These are phyloP conservation scores for Colletotrichum liaoningense DNA, from an alignment of 2,329 filamentous ascomycete species.

Conservation along the genomic window DNA sequence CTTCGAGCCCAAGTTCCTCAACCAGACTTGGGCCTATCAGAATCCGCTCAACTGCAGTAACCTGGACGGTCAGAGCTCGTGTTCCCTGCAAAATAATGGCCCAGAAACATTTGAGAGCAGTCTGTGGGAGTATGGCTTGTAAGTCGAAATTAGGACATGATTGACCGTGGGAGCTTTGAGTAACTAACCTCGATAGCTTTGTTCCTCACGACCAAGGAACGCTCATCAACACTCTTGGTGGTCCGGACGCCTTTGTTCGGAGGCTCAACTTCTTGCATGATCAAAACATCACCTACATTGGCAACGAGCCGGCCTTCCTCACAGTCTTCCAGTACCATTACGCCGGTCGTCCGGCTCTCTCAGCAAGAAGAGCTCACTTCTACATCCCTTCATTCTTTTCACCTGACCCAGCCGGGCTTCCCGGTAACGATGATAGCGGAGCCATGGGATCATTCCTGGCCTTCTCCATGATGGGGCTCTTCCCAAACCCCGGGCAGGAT, in stretches of 20 bases:
- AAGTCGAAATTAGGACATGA: constrained; percentile 39
- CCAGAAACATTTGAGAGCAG: constrained; percentile 80
- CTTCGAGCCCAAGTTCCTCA: constrained; percentile 75
- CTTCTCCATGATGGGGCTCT: constrained; percentile 77
- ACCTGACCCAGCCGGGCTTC: constrained; percentile 68
- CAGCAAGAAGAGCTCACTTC: constrained; percentile 65
- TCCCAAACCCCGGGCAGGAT: constrained; percentile 75
- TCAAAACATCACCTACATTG: constrained; percentile 72
- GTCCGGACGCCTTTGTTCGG: constrained; percentile 64
- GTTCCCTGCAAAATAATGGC: constrained; percentile 69
- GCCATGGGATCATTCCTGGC: constrained; percentile 77
- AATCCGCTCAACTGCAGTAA: constrained; percentile 73
- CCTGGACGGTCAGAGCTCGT: constrained; percentile 65
- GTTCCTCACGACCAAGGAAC: constrained; percentile 65
- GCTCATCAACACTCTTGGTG: constrained; percentile 71
- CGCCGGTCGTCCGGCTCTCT: constrained; percentile 69
- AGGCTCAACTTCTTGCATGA: constrained; percentile 75
- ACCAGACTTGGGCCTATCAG: constrained; percentile 76
- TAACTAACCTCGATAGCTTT: constrained; percentile 47
- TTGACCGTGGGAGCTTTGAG: background rate
- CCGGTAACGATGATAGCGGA: constrained; percentile 78
- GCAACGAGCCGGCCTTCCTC: constrained; percentile 71
- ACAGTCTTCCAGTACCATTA: constrained; percentile 78
- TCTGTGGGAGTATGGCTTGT: constrained; percentile 80
- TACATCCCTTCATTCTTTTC: constrained; percentile 76